Conservation (phyloP, 129 eudicot species). For the Escallonia rubra region DNA sequence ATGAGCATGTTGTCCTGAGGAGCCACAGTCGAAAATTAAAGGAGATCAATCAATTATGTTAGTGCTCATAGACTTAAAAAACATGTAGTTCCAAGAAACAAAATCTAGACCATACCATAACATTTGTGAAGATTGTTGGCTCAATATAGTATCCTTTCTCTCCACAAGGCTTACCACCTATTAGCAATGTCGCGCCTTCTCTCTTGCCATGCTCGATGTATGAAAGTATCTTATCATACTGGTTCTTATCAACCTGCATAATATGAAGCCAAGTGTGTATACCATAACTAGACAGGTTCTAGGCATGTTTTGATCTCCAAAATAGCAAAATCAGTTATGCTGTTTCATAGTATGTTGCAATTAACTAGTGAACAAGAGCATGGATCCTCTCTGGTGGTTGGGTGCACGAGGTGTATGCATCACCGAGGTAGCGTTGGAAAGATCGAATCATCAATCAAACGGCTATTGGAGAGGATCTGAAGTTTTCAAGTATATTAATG, state of each 20-base stretch:
- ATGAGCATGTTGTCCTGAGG: conserved; percentile 74
- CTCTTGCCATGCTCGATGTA: conserved; percentile 76
- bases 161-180: conserved; percentile 61
- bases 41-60: background rate
- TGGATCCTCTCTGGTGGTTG: too few species aligned
- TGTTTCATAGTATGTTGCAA: too few species aligned
- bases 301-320: too few species aligned
- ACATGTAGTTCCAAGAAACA: background rate
- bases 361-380: too few species aligned
- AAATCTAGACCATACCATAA: conserved; percentile 29
- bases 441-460: too few species aligned
- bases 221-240: conserved; percentile 54
- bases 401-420: too few species aligned
- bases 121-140: conserved; percentile 75
- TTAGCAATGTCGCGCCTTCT: conserved; percentile 73
- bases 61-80: background rate
- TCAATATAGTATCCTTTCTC: conserved; percentile 70
- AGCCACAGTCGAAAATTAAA: background rate
- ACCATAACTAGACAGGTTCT: too few species aligned
- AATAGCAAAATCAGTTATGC: too few species aligned
- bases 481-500: too few species aligned
- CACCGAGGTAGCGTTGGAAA: too few species aligned
- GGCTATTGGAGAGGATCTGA: too few species aligned
- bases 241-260: conserved; percentile 57
- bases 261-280: background rate